These are phyloP conservation scores for Naumovozyma baii DNA, from an alignment of 805 yeast species.

Conservation along the genomic window DNA sequence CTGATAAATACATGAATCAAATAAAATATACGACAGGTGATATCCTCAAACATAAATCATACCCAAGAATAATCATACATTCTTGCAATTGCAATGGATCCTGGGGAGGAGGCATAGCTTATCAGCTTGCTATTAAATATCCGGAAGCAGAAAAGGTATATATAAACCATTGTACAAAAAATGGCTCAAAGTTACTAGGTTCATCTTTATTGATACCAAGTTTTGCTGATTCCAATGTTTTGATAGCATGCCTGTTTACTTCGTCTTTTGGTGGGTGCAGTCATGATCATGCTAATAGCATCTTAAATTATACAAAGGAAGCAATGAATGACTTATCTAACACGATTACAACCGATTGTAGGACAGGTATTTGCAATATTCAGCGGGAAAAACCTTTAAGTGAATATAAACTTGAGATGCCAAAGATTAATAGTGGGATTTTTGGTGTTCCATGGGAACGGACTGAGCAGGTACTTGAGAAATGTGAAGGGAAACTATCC, in stretches of 20 bases:
- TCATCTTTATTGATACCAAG: constrained; percentile 25
- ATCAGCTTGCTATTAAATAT: constrained; percentile 41
- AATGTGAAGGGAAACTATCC: constrained; percentile 6
- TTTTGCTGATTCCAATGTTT: constrained; percentile 9
- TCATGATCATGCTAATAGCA: constrained; percentile 36
- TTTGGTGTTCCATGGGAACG: constrained; percentile 71
- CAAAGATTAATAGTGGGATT: constrained; percentile 72
- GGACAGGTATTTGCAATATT: not conserved
- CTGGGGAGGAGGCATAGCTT: constrained; percentile 86
- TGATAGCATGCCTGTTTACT: constrained; percentile 66
- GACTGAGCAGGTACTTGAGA: constrained; percentile 45
- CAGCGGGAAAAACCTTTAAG: constrained; percentile 3
- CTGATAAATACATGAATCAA: constrained; percentile 9
- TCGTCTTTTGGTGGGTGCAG: constrained; percentile 42
- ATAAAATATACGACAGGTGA: constrained; percentile 16
- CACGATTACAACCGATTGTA: not conserved
- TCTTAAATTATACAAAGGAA: constrained; percentile 40
- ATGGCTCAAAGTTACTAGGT: constrained; percentile 37
- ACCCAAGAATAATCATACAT: constrained; percentile 51
- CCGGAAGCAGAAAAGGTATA: constrained; percentile 50
- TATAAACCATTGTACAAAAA: constrained; percentile 16
- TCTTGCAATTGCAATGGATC: constrained; percentile 70
- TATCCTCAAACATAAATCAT: constrained; percentile 5
- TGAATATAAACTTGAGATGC: constrained; percentile 42
- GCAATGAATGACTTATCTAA: constrained; percentile 41